These are phyloP conservation scores for Marasmius oreades DNA, from an alignment of 1,284 basidiomycete genomes.

Conservation along the genomic window DNA sequence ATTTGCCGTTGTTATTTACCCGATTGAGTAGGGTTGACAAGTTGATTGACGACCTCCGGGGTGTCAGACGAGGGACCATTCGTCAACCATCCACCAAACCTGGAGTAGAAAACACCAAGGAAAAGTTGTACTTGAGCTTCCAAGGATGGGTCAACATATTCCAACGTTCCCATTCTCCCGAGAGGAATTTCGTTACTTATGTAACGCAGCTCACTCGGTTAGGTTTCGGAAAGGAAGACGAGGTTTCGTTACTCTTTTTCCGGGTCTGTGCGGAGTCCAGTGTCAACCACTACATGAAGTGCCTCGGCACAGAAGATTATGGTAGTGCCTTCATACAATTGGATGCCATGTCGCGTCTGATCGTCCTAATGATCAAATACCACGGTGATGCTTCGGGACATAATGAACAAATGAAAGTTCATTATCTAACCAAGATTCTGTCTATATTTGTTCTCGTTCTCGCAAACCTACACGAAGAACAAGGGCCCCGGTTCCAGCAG, in stretches of 20 bases:
- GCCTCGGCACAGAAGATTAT: constrained; percentile 74
- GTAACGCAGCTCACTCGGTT: constrained; percentile 96
- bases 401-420: constrained; percentile 92
- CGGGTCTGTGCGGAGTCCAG: constrained; percentile 95
- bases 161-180: constrained; percentile 85
- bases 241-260: constrained; percentile 97
- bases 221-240: constrained; percentile 95
- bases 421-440: constrained; percentile 96
- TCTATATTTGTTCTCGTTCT: constrained; percentile 97
- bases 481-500: constrained; percentile 89
- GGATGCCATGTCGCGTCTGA: constrained; percentile 93
- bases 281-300: constrained; percentile 89
- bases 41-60: constrained; percentile 73
- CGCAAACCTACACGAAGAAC: constrained; percentile 93
- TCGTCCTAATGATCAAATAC: constrained; percentile 99
- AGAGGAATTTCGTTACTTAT: constrained; percentile 97
- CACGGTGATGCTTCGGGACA: constrained; percentile 91
- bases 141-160: constrained; percentile 96
- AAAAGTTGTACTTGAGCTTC: constrained; percentile 73
- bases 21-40: constrained; percentile 43
- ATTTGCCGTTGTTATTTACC: constrained; percentile 19
- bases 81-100: constrained; percentile 56
- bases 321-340: constrained; percentile 86
- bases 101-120: constrained; percentile 67
- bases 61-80: constrained; percentile 44